Conservation (phyloP, 2,329 filamentous ascomycete genomes). For the Ampelomyces quisqualis region DNA sequence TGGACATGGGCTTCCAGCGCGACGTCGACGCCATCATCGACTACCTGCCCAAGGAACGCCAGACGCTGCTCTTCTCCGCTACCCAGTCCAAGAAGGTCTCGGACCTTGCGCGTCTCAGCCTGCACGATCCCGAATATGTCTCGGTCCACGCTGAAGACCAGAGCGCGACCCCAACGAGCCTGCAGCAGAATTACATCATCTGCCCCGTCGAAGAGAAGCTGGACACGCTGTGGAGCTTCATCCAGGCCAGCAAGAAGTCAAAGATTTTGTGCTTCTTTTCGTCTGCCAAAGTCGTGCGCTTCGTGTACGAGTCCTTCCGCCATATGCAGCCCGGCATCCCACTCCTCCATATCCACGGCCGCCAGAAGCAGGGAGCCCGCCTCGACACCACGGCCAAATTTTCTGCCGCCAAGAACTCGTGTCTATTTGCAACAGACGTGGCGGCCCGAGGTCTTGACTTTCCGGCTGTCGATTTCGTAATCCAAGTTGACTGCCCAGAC, state of each 20-base stretch:
- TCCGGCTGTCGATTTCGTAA: conserved; percentile 95
- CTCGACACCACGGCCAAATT: conserved; percentile 87
- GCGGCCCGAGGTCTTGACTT: conserved; percentile 94
- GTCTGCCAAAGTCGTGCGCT: conserved; percentile 93
- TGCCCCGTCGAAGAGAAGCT: conserved; percentile 86
- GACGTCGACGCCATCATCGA: conserved; percentile 91
- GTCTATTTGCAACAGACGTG: conserved; percentile 93
- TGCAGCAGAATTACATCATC: conserved; percentile 89
- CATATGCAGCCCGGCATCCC: conserved; percentile 93
- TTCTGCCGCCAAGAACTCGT: conserved; percentile 75
- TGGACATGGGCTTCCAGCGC: conserved; percentile 95
- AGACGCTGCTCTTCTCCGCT: conserved; percentile 93
- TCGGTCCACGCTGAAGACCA: conserved; percentile 83
- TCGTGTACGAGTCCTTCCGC: conserved; percentile 89
- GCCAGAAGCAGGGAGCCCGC: conserved; percentile 87
- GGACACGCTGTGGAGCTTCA: conserved; percentile 88
- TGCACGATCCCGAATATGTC: conserved; percentile 91
- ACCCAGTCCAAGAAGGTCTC: conserved; percentile 95
- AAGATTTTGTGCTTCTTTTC: conserved; percentile 97
- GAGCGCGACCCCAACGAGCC: conserved; percentile 74
- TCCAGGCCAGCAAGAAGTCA: conserved; percentile 83
- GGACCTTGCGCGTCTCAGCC: conserved; percentile 82
- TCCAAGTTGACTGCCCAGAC: conserved; percentile 97
- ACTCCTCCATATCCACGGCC: conserved; percentile 86
- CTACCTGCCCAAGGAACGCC: conserved; percentile 79